Percentiles rank a stretch among this genome's conserved stretches.
Conservation (phyloP, 1,139 yeast species). For the Debaryomycetaceae sp. region DNA sequence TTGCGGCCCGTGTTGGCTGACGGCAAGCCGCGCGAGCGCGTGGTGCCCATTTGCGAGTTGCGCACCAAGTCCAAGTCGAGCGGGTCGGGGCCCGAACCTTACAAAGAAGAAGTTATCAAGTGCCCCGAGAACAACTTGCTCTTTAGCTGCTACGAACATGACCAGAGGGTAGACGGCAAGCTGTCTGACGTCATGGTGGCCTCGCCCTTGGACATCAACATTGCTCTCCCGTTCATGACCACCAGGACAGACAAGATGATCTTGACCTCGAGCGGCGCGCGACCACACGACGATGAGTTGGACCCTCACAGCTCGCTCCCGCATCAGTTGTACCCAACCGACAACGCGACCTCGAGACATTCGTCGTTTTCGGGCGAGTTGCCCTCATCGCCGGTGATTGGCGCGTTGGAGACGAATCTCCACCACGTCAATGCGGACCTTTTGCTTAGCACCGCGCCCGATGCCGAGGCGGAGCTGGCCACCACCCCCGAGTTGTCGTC, state of each 20-base stretch:
- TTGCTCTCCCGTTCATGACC: slow-evolving; percentile 45
- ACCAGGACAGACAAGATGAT: slow-evolving; percentile 33
- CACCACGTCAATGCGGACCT: slow-evolving; percentile 17
- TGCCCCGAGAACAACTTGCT: slow-evolving; percentile 59
- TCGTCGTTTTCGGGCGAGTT: neutral
- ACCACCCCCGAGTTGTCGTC: slow-evolving; percentile 27
- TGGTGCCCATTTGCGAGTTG: slow-evolving; percentile 57
- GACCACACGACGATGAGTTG: too few species aligned
- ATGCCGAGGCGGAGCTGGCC: slow-evolving; percentile 9
- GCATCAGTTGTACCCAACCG: neutral
- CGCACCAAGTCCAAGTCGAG: slow-evolving; percentile 45
- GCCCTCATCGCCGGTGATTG: slow-evolving; percentile 38
- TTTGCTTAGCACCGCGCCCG: slow-evolving; percentile 2
- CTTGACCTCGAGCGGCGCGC: slow-evolving; percentile 20
- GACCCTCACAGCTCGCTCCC: slow-evolving; percentile 1
- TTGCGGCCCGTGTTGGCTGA: slow-evolving; percentile 18
- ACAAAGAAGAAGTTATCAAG: slow-evolving; percentile 58
- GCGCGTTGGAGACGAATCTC: slow-evolving; percentile 39
- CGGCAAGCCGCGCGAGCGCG: slow-evolving; percentile 44
- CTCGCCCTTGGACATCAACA: slow-evolving; percentile 42
- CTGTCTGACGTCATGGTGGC: slow-evolving; percentile 29
- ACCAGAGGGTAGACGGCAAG: slow-evolving; percentile 7
- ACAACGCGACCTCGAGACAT: too few species aligned
- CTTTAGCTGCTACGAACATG: slow-evolving; percentile 50
- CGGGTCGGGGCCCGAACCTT: slow-evolving; percentile 36